phyloP scores from a whole-genome alignment of 768 basidiomycete species.

The Amanita muscaria region DNA sequence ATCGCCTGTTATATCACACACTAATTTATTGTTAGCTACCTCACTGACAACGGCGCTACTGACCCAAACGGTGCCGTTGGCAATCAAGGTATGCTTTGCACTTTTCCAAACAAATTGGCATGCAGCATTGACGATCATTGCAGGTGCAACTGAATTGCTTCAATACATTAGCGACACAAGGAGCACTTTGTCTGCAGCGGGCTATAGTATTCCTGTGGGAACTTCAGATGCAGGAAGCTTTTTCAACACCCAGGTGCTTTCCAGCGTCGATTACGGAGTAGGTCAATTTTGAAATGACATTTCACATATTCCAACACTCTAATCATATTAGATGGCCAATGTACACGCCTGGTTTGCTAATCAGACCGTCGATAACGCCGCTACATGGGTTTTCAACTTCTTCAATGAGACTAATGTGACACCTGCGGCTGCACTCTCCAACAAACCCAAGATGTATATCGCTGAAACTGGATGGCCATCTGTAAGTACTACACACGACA shows the following conservation, averaged over 20 bases:
- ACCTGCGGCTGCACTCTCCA: conserved; percentile 48
- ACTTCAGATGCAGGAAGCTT: conserved; percentile 82
- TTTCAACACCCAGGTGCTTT: conserved; percentile 64
- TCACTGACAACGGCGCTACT: conserved; percentile 35
- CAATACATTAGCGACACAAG: conserved; percentile 60
- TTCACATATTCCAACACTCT: neutral
- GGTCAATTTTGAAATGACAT: conserved; percentile 16
- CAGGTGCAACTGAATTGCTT: conserved; percentile 53
- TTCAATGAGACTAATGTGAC: conserved; percentile 62
- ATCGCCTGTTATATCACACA: no score
- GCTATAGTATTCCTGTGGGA: conserved; percentile 55
- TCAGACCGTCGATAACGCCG: conserved; percentile 58
- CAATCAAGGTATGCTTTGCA: conserved; percentile 24
- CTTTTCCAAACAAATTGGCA: neutral
- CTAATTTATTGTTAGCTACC: no score
- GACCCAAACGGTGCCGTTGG: conserved; percentile 56
- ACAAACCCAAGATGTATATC: conserved; percentile 79
- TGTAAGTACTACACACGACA: conserved; percentile 27
- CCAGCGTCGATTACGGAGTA: conserved; percentile 60
- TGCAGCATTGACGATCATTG: no score
- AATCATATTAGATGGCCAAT: conserved; percentile 58
- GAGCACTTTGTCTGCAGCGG: conserved; percentile 42
- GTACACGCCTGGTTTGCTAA: conserved; percentile 96
- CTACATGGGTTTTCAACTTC: conserved; percentile 75
- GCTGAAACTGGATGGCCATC: conserved; percentile 87